Percentiles rank a stretch among this genome's conserved stretches.
Evolutionary conservation across 768 basidiomycete genomes (phyloP).

Genomic region (Podaxis sp.): DNA sequence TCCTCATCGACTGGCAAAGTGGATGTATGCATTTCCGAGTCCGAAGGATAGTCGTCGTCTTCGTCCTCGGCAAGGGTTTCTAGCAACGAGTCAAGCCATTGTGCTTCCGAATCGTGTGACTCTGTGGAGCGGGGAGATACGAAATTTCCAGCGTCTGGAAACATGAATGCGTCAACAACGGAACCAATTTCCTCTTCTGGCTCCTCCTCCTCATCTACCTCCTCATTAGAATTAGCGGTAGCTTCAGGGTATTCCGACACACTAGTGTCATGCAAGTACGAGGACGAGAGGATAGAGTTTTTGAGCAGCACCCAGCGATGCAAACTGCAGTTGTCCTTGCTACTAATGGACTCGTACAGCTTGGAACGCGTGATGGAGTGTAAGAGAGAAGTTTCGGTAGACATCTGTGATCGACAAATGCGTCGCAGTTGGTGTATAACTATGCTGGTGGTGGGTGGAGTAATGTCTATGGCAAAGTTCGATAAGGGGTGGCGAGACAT

Average conservation of each 20-base stretch:
- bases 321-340: conserved; percentile 71
- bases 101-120: conserved; percentile 59
- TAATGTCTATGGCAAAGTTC: conserved; percentile 15
- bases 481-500: neutral
- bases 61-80: conserved; percentile 74
- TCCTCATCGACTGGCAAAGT: conserved; percentile 59
- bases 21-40: conserved; percentile 47
- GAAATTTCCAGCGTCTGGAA: conserved; percentile 71
- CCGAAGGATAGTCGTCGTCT: conserved; percentile 51
- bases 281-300: conserved; percentile 71
- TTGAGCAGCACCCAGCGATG: conserved; percentile 88
- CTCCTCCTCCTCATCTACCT: conserved; percentile 40
- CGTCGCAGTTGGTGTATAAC: conserved; percentile 16
- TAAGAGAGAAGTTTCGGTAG: conserved; percentile 49
- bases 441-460: conserved; percentile 14
- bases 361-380: conserved; percentile 71
- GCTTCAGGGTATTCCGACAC: conserved; percentile 29
- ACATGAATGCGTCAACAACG: conserved; percentile 73
- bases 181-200: conserved; percentile 51
- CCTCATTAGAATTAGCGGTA: conserved; percentile 35
- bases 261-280: conserved; percentile 31
- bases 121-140: conserved; percentile 35
- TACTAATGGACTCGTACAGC: conserved; percentile 61
- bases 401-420: conserved; percentile 35
- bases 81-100: conserved; percentile 81